Evolutionary conservation across 176 grass and related monocot species (phyloP).

Genomic region (Musa beccarii): DNA sequence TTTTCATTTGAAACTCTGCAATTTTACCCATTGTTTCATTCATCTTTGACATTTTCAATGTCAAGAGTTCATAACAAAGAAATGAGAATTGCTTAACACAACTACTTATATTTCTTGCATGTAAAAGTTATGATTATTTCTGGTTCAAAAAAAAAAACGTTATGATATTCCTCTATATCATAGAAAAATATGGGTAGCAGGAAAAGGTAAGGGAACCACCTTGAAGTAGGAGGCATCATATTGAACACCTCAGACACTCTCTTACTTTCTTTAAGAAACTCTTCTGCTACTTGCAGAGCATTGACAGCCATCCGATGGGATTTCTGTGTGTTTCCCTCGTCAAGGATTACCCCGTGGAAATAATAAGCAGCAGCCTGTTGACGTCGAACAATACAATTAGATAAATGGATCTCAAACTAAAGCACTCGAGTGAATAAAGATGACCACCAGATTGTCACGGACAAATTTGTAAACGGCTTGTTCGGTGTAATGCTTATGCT

Average conservation of each 20-base stretch:
- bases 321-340: constrained; percentile 26
- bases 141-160: neutral
- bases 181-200: neutral
- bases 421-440: neutral
- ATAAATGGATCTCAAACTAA: neutral
- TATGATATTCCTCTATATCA: neutral
- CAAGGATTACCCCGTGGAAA: constrained; percentile 23
- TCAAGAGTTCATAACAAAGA: too few relatives aligned
- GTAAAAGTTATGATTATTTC: neutral
- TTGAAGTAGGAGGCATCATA: constrained; percentile 18
- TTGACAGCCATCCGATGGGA: constrained; percentile 18
- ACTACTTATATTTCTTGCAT: too few relatives aligned
- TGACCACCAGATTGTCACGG: neutral
- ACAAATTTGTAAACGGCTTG: too few relatives aligned
- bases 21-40: too few relatives aligned
- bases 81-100: too few relatives aligned
- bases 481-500: too few relatives aligned
- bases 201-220: constrained; percentile 1
- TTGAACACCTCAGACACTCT: constrained; percentile 18
- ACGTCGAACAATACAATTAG: neutral
- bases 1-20: too few relatives aligned
- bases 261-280: constrained; percentile 25
- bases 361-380: constrained; percentile 25
- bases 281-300: constrained; percentile 22
- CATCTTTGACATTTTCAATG: too few relatives aligned